Base-by-base conservation (phyloP, 345 rosid genomes). In the Bretschneidera sinensis region DNA sequence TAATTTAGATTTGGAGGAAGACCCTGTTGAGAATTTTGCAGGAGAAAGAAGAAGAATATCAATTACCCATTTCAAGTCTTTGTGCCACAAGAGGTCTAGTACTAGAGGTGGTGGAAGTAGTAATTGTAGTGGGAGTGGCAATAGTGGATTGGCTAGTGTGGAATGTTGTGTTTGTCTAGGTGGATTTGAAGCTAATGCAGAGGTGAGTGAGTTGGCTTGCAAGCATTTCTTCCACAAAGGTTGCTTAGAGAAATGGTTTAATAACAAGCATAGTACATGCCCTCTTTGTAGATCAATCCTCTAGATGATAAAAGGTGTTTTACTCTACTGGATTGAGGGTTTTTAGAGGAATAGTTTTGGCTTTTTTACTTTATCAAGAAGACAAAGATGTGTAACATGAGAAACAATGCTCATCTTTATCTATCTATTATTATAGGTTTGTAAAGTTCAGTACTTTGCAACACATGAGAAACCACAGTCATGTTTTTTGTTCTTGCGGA, bases 181-280 rank as follows among this genome's bases (percentile, higher is more conserved):
- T 70, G 75, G 85, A 76, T 92, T 83, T 69, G 78, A 82, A 64
- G 87, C 71, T 21, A 89, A 86, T 43, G 95, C 88, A 51, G 89
- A 92, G 77, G 91, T 86, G 70, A 86, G 89, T 62, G 91, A 86
- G 69, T 67, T 92, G 70, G 73, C 80, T 54, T 92, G 98, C 84
- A 83, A 79, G 83, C 98, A 92, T 76, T 83, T 79, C 82, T 88
- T 86, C 71, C 96, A 88, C 82, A 85, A 65, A 72, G 68, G 64
- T 53, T 88, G 96, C 58, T 54, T 91, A 35, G 85, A 91, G 63
- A 83, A 78, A 57, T 92, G 92, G 98, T 78, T 91, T 73, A 69
- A 73, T 53, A 83, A 77, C 61, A 69, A 69, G 15, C 89, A 77
- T 31, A 64, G 24, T 33, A 81, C 90, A 9, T 91, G 96, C 55